Base-by-base conservation (phyloP, 2,329 filamentous ascomycete species). In the Fonsecaea erecta region DNA sequence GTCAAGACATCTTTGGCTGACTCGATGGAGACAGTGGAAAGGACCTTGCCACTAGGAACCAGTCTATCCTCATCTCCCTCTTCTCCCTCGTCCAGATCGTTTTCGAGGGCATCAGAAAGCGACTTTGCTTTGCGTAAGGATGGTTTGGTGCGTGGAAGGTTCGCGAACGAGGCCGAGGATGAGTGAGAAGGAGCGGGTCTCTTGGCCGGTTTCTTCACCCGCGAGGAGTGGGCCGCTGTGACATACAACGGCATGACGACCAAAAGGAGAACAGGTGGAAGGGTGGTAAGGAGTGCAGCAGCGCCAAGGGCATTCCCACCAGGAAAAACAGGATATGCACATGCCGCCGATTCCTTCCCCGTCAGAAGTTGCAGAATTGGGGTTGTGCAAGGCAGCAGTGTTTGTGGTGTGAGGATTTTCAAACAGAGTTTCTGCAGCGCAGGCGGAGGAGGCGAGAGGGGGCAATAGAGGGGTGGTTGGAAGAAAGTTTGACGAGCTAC, bases 1-100 rank as follows among this genome's bases (percentile, higher is more conserved):
- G 85, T 81, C 7, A 80, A 76, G 3, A 86, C 82, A 74, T 82
- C 80, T 52, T 78, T 75, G 16, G 83, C 80, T 4, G 77, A 74
- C 1, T 81, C 74, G 18, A 83, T 78, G 21, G 80, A 71, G 4
- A 82, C 75, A 1, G 88, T 78, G 30, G 81, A 82, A 8, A 77
- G 78, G 7, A 84, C 80, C 3, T 80, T 72, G 21, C 85, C 85
- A 3, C 80, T 74, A 64, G 87, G 84, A 1, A 83, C 80, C 2
- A 88, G 77, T 7, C 75, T 75, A 21, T 82, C 79, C 14, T 72
- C 69, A 24, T 75, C 70, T 24, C 73, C 64, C 34, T 65, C 64
- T 51, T 76, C 70, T 56, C 67, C 68, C 55, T 69, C 65, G 21
- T 69, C 66, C 63, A 72, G 52, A 21, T 73, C 64, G 62, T 70